Evolutionary conservation across 352 stramenopile species (phyloP).

Genomic region (Phytophthora idaei): DNA sequence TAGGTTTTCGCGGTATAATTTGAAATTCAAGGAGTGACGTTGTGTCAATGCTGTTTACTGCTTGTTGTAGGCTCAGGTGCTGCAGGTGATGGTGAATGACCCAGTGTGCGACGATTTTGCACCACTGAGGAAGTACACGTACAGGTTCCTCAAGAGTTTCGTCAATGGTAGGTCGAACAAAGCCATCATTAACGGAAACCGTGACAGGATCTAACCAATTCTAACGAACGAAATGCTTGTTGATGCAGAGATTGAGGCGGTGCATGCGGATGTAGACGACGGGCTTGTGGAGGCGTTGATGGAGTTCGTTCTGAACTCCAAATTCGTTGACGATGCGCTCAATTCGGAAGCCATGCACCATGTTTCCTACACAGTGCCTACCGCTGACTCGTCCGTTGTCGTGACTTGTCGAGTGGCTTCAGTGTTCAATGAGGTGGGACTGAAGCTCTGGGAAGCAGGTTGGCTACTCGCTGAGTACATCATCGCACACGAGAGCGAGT

Average conservation of each 20-base stretch:
- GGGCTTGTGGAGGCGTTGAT: slow-evolving; percentile 60
- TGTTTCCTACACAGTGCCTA: slow-evolving; percentile 63
- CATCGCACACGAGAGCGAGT: slow-evolving; percentile 56
- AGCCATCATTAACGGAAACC: slow-evolving; percentile 1
- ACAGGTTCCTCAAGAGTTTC: slow-evolving; percentile 74
- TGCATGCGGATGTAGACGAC: slow-evolving; percentile 54
- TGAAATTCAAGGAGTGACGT: neutral
- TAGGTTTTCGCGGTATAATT: neutral
- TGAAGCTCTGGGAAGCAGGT: slow-evolving; percentile 84
- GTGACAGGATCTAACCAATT: neutral
- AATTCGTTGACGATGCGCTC: slow-evolving; percentile 36
- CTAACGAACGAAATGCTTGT: neutral
- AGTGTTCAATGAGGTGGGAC: slow-evolving; percentile 82
- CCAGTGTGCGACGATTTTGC: slow-evolving; percentile 62
- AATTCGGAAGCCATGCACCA: slow-evolving; percentile 73
- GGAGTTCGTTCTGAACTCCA: slow-evolving; percentile 54
- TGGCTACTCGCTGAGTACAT: slow-evolving; percentile 82
- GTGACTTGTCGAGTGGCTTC: slow-evolving; percentile 81
- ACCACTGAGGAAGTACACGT: slow-evolving; percentile 66
- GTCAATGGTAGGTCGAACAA: slow-evolving; percentile 46
- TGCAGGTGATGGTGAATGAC: slow-evolving; percentile 62
- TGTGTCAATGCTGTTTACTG: neutral
- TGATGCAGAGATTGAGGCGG: slow-evolving; percentile 61
- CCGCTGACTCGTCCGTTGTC: slow-evolving; percentile 21
- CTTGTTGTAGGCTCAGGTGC: slow-evolving; percentile 51